Evolutionary conservation across 2,329 filamentous ascomycete species (phyloP).

Genomic region (Pseudogymnoascus sp.): DNA sequence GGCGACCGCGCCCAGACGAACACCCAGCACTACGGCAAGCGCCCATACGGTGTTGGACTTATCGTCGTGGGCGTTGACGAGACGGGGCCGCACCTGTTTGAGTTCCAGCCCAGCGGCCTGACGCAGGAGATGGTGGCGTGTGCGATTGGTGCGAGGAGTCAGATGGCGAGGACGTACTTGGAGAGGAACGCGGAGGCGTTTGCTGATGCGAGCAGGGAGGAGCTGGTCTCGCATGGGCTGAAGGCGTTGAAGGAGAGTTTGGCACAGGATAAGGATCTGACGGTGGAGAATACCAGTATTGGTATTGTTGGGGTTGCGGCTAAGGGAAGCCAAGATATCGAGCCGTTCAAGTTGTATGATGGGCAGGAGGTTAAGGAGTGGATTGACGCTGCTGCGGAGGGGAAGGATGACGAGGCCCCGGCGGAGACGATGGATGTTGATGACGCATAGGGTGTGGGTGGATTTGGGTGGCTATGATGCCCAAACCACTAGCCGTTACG

Average conservation of each 20-base stretch:
- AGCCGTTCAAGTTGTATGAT: conserved; percentile 86
- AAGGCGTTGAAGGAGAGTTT: conserved; percentile 90
- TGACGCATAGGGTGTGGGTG: conserved; percentile 12
- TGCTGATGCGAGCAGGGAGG: conserved; percentile 65
- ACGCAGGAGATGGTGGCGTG: conserved; percentile 96
- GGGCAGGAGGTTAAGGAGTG: conserved; percentile 78
- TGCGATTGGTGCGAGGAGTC: conserved; percentile 88
- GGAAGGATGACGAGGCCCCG: conserved; percentile 40
- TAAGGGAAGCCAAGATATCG: conserved; percentile 46
- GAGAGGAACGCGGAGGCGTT: conserved; percentile 88
- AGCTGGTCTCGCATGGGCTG: conserved; percentile 84
- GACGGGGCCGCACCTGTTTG: conserved; percentile 88
- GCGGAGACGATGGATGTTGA: conserved; percentile 42
- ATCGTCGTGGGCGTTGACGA: conserved; percentile 92
- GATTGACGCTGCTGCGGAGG: conserved; percentile 64
- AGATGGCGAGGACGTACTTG: conserved; percentile 96
- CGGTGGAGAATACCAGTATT: conserved; percentile 91
- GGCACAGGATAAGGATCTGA: conserved; percentile 95
- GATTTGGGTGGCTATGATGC: not conserved
- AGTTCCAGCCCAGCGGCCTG: conserved; percentile 94
- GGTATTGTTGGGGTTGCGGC: conserved; percentile 64
- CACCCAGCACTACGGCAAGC: conserved; percentile 94
- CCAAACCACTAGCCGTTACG: not conserved
- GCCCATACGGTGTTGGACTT: conserved; percentile 90
- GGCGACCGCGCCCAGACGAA: conserved; percentile 95